Base-by-base conservation (phyloP, 352 stramenopile genomes). In the Phytophthora citrophthora region DNA sequence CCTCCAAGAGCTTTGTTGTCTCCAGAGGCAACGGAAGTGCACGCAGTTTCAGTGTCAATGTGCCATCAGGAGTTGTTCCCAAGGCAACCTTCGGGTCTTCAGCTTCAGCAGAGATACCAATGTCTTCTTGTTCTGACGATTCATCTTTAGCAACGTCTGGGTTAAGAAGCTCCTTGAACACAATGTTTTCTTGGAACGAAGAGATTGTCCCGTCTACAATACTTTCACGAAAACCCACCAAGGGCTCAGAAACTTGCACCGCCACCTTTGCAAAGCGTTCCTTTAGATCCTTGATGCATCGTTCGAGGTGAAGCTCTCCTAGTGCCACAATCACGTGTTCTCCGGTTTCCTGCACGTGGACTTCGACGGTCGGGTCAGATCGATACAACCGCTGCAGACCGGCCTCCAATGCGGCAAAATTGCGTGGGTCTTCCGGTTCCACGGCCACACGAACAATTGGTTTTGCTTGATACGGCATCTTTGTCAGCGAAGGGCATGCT, bases 381-480 rank as follows among this genome's bases (percentile, higher is more conserved):
- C 93, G 89, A 68, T 98, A 97, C 7, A 98, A 64, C n/a, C 89
- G 86, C 59, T 93, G 88, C 2, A 98, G 76, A 38, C 94, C 93
- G 20, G 78, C 75, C 56, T 97, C 88, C 5, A 98, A 65, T 13
- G 82, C 81, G 5, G 75, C 73, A 75, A 98, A 95, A 54, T 98
- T 72, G 23, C 84, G 77, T 16, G 93, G 90, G 34, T 97, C 86
- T 50, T 92, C 75, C 0, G 91, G 88, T 52, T 98, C 91, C 15
- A 98, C 86, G 1, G 94, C 90, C 3, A 98, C 94, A 26, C 91
- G 90, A 2, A 98, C 83, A 63, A 98, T 97, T 11, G 94, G 92
- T 48, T 96, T 97, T 6, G 90, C 90, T 67, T 97, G 88, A 52
- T 92, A 95, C 27, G 91, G 86, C 81, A 98, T 96, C 39, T 86